A percentile compares a stretch with the other conserved stretches of the same genome.
Evolutionary conservation across 305 asterid species (phyloP).

Genomic region (Caryopteris hybrid): DNA sequence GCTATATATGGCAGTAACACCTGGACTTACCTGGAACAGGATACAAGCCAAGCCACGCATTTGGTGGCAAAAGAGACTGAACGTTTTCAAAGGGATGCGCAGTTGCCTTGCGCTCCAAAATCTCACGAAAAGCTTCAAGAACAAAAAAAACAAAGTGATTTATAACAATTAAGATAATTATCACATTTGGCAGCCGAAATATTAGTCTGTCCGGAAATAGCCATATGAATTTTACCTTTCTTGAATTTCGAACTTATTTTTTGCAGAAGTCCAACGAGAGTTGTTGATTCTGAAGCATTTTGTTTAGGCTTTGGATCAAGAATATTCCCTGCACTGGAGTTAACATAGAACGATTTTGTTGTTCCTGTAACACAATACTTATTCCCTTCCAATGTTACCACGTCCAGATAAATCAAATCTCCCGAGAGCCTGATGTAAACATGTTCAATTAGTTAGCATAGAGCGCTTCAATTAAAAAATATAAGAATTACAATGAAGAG

Average conservation of each 20-base stretch:
- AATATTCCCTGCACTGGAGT: conserved; percentile 55
- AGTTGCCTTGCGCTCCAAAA: conserved; percentile 79
- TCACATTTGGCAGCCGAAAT: not conserved
- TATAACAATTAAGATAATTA: conserved; percentile 8
- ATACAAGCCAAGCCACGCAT: conserved; percentile 74
- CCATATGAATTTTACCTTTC: conserved; percentile 48
- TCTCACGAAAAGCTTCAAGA: conserved; percentile 71
- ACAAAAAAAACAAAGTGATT: conserved; percentile 19
- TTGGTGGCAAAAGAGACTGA: conserved; percentile 68
- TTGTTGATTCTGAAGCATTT: conserved; percentile 63
- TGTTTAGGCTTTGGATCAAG: conserved; percentile 74
- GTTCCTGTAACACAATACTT: conserved; percentile 73
- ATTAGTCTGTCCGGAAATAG: conserved; percentile 8
- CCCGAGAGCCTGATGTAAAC: conserved; percentile 66
- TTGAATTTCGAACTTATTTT: conserved; percentile 83
- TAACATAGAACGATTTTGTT: conserved; percentile 61
- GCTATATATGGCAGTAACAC: not conserved
- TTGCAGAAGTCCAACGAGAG: conserved; percentile 79
- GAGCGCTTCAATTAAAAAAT: conserved; percentile 14
- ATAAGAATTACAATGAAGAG: not conserved
- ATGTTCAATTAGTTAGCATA: conserved; percentile 14
- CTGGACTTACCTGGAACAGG: conserved; percentile 67
- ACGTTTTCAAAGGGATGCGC: conserved; percentile 91
- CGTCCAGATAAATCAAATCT: conserved; percentile 79
- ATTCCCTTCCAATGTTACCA: conserved; percentile 69